phyloP scores from a whole-genome alignment of 768 basidiomycete species.

The Boletus patriciae region DNA sequence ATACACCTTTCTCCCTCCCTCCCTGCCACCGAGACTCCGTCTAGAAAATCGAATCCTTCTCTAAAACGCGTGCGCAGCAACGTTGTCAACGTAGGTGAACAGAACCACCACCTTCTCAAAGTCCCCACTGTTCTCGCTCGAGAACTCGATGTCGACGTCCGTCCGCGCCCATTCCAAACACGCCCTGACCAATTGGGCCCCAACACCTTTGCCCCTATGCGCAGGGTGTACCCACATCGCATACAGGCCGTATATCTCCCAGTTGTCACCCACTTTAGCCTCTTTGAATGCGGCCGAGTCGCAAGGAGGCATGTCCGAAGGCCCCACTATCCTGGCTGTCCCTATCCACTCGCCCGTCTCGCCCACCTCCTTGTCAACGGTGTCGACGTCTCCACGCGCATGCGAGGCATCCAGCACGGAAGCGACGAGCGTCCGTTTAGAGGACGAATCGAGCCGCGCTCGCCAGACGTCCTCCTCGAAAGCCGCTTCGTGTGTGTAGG shows the following conservation, averaged over 20 bases:
- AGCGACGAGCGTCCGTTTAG: constrained; percentile 18
- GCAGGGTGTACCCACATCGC: constrained; percentile 33
- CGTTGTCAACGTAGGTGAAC: constrained; percentile 16
- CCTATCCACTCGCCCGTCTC: constrained; percentile 23
- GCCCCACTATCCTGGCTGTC: constrained; percentile 12
- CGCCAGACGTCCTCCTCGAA: constrained; percentile 25
- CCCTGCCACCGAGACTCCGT: constrained; percentile 1
- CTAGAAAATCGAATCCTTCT: constrained; percentile 19
- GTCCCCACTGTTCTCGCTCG: not conserved
- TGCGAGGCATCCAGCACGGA: not conserved
- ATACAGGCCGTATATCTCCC: constrained; percentile 22
- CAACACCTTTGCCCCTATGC: constrained; percentile 27
- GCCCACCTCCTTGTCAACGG: not conserved
- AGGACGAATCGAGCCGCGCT: constrained; percentile 16
- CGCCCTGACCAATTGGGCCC: constrained; percentile 10
- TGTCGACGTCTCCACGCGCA: not conserved
- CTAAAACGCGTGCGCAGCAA: constrained; percentile 19
- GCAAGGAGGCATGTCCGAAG: constrained; percentile 9
- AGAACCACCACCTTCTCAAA: constrained; percentile 21
- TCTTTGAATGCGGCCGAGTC: constrained; percentile 12
- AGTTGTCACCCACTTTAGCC: constrained; percentile 13
- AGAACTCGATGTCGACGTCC: constrained; percentile 14
- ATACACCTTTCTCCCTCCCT: constrained; percentile 24
- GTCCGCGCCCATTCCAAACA: constrained; percentile 28
- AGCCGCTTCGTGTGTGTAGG: constrained; percentile 21